Evolutionary conservation across 2,329 filamentous ascomycete genomes (phyloP), one percentile per base, ranked within the genome.

Genomic region (Hymenoscyphus infarciens): DNA sequence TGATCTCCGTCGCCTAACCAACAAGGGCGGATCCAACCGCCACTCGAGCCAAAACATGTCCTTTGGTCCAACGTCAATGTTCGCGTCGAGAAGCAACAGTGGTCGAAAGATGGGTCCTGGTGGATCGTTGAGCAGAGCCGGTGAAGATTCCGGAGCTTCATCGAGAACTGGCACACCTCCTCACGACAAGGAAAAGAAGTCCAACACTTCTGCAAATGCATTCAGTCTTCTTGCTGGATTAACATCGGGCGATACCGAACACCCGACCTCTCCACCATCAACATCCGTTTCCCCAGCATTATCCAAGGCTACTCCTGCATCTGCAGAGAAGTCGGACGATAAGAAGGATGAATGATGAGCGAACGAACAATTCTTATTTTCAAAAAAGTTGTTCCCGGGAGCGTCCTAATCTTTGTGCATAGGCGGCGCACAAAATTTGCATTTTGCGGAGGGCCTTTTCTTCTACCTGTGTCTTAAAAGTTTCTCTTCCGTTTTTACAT

Each of bases 141-240:
- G 87, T 64, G 92, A 96, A 72, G 92, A 96, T 71, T 97, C 93
- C 65, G 90, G 87, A 71, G 86, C 88, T 69, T 96, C 92, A 61
- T 97, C 93, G 64, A 88, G 95, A 70, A 96, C 92, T 61, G 91
- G 90, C 71, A 98, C 94, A 57, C 93, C 93, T 61, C 90, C 92
- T 55, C 86, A 88, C 75, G 86, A 88, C 76, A 81, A 86, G 69
- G 79, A 82, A 66, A 83, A 83, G 74, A 79, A 82, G 66, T 84
- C 83, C 71, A 83, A 84, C 60, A 88, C 86, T 64, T 90, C 90
- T 73, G 86, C 88, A 70, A 99, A 99, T 81, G 89, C 93, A 70
- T 99, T 97, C 81, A 84, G 82, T 78, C 81, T 82, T 65, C 79
- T 84, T 67, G 81, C 80, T 74, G 76, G 75, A 70, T 79, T 84